These are phyloP conservation scores for Trichoderma koningiopsis DNA, from an alignment of 2,329 filamentous ascomycete species.

Conservation along the genomic window DNA sequence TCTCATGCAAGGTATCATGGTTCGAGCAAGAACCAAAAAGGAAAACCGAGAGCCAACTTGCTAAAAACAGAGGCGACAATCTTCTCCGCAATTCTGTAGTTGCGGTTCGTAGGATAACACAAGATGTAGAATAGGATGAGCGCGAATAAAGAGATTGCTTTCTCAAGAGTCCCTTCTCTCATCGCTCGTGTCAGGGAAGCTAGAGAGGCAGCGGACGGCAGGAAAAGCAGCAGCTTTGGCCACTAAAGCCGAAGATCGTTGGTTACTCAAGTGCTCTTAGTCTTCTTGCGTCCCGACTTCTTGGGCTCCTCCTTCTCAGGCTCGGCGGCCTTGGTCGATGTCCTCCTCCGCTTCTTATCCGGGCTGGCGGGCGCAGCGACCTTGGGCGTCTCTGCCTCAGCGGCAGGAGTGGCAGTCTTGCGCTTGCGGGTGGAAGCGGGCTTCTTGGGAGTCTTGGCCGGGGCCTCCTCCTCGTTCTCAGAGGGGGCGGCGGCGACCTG, in stretches of 20 bases:
- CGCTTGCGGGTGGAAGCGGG: conserved; percentile 54
- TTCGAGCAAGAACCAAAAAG: conserved; percentile 3
- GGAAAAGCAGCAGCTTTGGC: neutral
- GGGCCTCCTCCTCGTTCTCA: conserved; percentile 48
- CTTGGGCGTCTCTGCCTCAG: conserved; percentile 45
- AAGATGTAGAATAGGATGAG: neutral
- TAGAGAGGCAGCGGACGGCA: neutral
- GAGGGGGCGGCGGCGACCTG: conserved; percentile 42
- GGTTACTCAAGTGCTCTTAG: conserved; percentile 43
- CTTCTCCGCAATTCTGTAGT: neutral
- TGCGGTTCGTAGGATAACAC: neutral
- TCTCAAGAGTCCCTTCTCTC: too few species aligned
- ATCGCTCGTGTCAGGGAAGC: neutral
- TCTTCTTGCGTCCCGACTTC: conserved; percentile 63
- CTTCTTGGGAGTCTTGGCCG: conserved; percentile 62
- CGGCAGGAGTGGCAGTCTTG: conserved; percentile 54
- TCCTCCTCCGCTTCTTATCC: conserved; percentile 65
- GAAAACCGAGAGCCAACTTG: conserved; percentile 20
- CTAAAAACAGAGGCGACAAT: conserved; percentile 23
- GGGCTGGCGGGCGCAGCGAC: conserved; percentile 53
- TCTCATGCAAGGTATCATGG: conserved; percentile 22
- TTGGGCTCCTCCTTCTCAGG: conserved; percentile 58
- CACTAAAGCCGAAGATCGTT: neutral
- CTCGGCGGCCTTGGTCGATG: conserved; percentile 57
- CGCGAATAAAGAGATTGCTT: neutral